Percentiles rank a stretch among this genome's conserved stretches.
Evolutionary conservation across 75 land plant genomes (phyloP).

Genomic region (Cunninghamia lanceolata): DNA sequence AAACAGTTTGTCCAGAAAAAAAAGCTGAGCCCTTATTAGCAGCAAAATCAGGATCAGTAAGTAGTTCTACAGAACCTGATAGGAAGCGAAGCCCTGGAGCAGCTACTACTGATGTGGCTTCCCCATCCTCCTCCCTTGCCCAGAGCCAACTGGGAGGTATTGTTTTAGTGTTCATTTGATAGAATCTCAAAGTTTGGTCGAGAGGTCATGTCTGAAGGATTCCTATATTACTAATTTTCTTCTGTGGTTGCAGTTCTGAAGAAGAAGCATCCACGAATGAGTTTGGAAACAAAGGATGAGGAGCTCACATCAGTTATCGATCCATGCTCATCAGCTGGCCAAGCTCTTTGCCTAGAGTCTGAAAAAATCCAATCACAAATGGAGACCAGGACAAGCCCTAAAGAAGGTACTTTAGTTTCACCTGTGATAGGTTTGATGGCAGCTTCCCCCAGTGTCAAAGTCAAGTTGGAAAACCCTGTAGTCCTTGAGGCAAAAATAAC

Average conservation of each 20-base stretch:
- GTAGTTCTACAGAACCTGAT: not conserved
- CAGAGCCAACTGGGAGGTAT: not conserved
- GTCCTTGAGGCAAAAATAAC: not conserved
- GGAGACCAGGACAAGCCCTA: not conserved
- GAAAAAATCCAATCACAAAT: slow-evolving; percentile 3
- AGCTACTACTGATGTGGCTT: not conserved
- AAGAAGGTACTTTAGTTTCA: not conserved
- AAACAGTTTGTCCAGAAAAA: slow-evolving; percentile 7
- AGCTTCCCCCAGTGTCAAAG: not conserved
- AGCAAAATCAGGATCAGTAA: not conserved
- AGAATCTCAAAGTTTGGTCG: not conserved
- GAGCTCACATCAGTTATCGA: not conserved
- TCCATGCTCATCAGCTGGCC: not conserved
- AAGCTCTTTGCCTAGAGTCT: not conserved
- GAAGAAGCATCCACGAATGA: not conserved
- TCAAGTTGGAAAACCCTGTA: not conserved
- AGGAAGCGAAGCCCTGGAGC: not conserved
- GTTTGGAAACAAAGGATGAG: not conserved
- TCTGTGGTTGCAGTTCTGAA: not conserved
- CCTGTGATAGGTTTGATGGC: slow-evolving; percentile 2
- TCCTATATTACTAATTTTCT: not conserved
- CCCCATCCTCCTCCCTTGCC: not conserved
- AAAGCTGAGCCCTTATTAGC: slow-evolving; percentile 13
- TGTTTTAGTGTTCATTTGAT: not conserved
- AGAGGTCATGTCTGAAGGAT: not conserved